Conservation (phyloP, 345 rosid genomes). For the Kandelia obovata region DNA sequence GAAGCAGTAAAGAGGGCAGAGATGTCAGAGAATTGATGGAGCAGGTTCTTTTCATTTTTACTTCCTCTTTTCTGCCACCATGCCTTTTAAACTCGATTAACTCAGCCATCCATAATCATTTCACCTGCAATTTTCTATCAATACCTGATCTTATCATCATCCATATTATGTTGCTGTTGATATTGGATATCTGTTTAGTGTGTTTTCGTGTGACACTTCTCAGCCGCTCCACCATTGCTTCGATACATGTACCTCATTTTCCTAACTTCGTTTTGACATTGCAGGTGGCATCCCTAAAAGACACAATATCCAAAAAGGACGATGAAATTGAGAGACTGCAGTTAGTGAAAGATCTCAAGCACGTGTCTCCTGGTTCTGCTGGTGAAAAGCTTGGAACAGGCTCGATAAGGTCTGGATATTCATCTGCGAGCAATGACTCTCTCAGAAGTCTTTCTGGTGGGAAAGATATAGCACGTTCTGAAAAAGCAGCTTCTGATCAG, state of each 20-base stretch:
- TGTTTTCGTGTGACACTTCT: too few species aligned
- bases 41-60: constrained; percentile 44
- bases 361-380: constrained; percentile 17
- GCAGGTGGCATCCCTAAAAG: constrained; percentile 78
- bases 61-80: background rate
- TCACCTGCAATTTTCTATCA: too few species aligned
- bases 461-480: constrained; percentile 3
- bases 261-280: background rate
- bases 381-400: constrained; percentile 25
- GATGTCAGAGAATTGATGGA: constrained; percentile 84
- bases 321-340: constrained; percentile 84
- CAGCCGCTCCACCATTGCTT: too few species aligned
- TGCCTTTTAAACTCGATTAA: background rate
- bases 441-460: too few species aligned
- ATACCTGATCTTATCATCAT: too few species aligned
- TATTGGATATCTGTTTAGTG: too few species aligned
- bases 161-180: too few species aligned
- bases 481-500: constrained; percentile 32
- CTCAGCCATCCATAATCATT: too few species aligned
- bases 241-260: background rate
- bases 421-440: constrained; percentile 19
- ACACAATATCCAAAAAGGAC: constrained; percentile 71
- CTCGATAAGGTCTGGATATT: constrained; percentile 18
- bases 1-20: constrained; percentile 75
- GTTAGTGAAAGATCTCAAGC: constrained; percentile 50